Conservation (phyloP, 1,284 basidiomycete genomes). For the Ceratobasidium sp. region DNA sequence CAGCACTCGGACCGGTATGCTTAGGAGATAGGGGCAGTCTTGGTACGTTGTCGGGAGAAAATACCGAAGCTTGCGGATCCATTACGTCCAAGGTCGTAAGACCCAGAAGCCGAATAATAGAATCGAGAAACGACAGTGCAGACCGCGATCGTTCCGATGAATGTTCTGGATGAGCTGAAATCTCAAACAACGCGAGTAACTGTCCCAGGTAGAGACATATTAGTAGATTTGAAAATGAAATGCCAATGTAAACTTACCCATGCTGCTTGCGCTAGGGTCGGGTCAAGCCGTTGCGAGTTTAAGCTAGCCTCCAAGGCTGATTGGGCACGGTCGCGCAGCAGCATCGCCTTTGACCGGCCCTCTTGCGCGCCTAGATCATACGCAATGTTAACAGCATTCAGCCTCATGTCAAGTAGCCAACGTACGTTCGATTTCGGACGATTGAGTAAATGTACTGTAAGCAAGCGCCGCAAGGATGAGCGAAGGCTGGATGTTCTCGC, state of each 20-base stretch:
- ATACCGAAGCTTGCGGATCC: constrained; percentile 66
- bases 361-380: constrained; percentile 49
- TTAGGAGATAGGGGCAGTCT: constrained; percentile 58
- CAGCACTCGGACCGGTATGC: constrained; percentile 51
- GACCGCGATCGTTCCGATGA: constrained; percentile 65
- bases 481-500: constrained; percentile 69
- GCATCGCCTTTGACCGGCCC: constrained; percentile 60
- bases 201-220: too few relatives aligned
- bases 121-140: constrained; percentile 69
- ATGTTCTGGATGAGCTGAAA: constrained; percentile 72
- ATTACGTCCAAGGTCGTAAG: constrained; percentile 67
- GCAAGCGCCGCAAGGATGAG: constrained; percentile 72
- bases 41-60: constrained; percentile 60
- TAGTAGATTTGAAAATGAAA: too few relatives aligned
- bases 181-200: constrained; percentile 75
- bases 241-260: constrained; percentile 64
- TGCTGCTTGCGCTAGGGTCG: constrained; percentile 73
- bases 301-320: constrained; percentile 75
- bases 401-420: neutral
- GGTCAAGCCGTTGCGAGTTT: constrained; percentile 74
- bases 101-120: constrained; percentile 69
- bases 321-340: constrained; percentile 72
- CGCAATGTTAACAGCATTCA: neutral
- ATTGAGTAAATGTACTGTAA: constrained; percentile 73
- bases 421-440: constrained; percentile 64